Percentiles rank a stretch among this genome's conserved stretches.
Evolutionary conservation across 2,329 filamentous ascomycete species (phyloP).

Genomic region (Colletotrichum sp.): DNA sequence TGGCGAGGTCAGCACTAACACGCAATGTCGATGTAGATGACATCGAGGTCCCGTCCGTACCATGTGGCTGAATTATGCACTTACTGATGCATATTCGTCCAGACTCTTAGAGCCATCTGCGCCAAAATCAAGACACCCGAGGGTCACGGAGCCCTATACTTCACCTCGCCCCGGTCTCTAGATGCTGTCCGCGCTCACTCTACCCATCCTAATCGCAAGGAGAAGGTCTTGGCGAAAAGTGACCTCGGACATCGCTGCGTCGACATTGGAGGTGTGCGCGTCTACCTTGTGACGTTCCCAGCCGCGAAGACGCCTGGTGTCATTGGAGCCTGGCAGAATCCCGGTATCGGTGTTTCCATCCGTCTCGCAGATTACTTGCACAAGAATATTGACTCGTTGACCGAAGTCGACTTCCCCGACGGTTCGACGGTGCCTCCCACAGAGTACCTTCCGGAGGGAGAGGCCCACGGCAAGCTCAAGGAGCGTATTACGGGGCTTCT

Average conservation of each 20-base stretch:
- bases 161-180: constrained; percentile 31
- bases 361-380: constrained; percentile 50
- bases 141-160: constrained; percentile 30
- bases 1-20: constrained; percentile 32
- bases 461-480: constrained; percentile 41
- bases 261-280: constrained; percentile 43
- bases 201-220: constrained; percentile 36
- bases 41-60: neutral
- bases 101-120: constrained; percentile 43
- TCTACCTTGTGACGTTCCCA: constrained; percentile 50
- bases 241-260: constrained; percentile 44
- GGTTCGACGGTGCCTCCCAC: constrained; percentile 39
- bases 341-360: constrained; percentile 51
- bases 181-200: constrained; percentile 31
- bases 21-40: neutral
- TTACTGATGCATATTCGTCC: neutral
- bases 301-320: constrained; percentile 37
- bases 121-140: constrained; percentile 31
- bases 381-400: constrained; percentile 34
- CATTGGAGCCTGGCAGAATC: constrained; percentile 48
- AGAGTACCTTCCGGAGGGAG: constrained; percentile 38
- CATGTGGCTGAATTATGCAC: neutral
- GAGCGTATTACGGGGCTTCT: constrained; percentile 46
- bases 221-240: constrained; percentile 34
- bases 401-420: constrained; percentile 34